These are phyloP conservation scores for Debaryomyces robertsiae DNA, from an alignment of 1,139 yeast species.

Conservation along the genomic window DNA sequence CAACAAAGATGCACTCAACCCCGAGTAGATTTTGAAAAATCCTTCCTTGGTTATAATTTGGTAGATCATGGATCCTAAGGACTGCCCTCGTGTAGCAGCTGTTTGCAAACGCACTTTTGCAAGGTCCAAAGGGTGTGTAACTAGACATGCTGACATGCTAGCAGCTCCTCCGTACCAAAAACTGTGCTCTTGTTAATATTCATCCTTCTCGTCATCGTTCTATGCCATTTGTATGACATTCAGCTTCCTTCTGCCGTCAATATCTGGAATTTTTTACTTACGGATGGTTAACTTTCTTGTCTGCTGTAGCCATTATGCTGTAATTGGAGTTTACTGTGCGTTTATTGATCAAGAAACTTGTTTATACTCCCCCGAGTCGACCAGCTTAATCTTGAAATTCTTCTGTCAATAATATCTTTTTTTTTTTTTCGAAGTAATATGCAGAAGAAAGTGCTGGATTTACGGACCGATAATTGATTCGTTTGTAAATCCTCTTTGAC, in stretches of 20 bases:
- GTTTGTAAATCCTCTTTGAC: too few relatives aligned
- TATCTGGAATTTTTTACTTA: slow-evolving; percentile 4
- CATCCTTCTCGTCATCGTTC: background rate
- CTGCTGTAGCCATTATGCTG: slow-evolving; percentile 44
- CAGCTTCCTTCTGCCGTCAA: too few relatives aligned
- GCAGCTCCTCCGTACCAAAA: slow-evolving; percentile 62
- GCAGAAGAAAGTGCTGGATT: slow-evolving; percentile 1
- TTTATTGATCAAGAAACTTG: slow-evolving; percentile 25
- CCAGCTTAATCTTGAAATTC: background rate
- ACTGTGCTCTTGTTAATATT: slow-evolving; percentile 19
- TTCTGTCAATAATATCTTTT: background rate
- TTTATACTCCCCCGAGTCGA: background rate
- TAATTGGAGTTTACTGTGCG: slow-evolving; percentile 46
- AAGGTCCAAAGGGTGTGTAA: slow-evolving; percentile 74
- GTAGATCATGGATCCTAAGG: slow-evolving; percentile 60
- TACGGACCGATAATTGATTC: too few relatives aligned
- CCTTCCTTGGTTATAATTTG: slow-evolving; percentile 69
- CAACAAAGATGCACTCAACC: slow-evolving; percentile 76
- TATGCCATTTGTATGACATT: too few relatives aligned
- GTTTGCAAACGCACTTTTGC: slow-evolving; percentile 87
- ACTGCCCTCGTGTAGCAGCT: slow-evolving; percentile 63
- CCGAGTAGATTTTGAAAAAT: slow-evolving; percentile 68
- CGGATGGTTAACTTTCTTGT: slow-evolving; percentile 14
- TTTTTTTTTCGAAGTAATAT: slow-evolving; percentile 2
- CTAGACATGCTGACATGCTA: slow-evolving; percentile 66